Percentiles rank a stretch among this genome's conserved stretches.
Evolutionary conservation across 2,329 filamentous ascomycete genomes (phyloP).

Genomic region (Exophiala lecanii-corni): DNA sequence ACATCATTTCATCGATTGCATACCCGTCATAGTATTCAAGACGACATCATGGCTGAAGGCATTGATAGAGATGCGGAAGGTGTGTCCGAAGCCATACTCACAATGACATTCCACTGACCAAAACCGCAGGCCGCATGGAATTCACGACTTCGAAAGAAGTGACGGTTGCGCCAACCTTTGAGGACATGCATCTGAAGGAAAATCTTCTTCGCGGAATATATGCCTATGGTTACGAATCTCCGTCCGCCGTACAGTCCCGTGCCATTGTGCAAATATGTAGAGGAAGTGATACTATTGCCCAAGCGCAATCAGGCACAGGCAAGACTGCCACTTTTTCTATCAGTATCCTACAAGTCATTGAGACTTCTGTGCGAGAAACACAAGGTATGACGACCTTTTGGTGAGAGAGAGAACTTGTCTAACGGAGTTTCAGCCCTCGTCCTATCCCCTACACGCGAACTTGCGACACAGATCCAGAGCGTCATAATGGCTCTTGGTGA

Average conservation of each 20-base stretch:
- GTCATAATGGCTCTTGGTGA: conserved; percentile 99
- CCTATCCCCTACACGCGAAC: conserved; percentile 89
- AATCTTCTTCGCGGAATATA: conserved; percentile 96
- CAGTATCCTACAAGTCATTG: conserved; percentile 92
- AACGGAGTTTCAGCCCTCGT: conserved; percentile 78
- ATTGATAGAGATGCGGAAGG: conserved; percentile 86
- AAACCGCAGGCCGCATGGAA: conserved; percentile 75
- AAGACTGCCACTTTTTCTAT: conserved; percentile 97
- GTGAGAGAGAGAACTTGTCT: too few relatives aligned
- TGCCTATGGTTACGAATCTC: conserved; percentile 97
- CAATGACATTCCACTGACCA: conserved; percentile 20
- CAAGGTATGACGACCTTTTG: too few relatives aligned
- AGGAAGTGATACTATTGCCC: conserved; percentile 95
- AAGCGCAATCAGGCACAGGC: conserved; percentile 94
- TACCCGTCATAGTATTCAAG: too few relatives aligned
- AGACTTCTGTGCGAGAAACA: conserved; percentile 85
- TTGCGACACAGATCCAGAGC: conserved; percentile 96
- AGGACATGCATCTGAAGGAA: conserved; percentile 96
- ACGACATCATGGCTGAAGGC: conserved; percentile 82
- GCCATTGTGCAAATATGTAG: conserved; percentile 99
- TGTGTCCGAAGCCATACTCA: too few relatives aligned
- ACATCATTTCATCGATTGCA: too few relatives aligned
- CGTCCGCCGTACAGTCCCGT: conserved; percentile 93
- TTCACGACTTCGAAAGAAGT: conserved; percentile 98
- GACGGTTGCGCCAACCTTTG: conserved; percentile 83